Evolutionary conservation across 192 early-diverging fungal species (phyloP), one percentile per base, ranked within the genome.

Genomic region (Coemansia furcata): DNA sequence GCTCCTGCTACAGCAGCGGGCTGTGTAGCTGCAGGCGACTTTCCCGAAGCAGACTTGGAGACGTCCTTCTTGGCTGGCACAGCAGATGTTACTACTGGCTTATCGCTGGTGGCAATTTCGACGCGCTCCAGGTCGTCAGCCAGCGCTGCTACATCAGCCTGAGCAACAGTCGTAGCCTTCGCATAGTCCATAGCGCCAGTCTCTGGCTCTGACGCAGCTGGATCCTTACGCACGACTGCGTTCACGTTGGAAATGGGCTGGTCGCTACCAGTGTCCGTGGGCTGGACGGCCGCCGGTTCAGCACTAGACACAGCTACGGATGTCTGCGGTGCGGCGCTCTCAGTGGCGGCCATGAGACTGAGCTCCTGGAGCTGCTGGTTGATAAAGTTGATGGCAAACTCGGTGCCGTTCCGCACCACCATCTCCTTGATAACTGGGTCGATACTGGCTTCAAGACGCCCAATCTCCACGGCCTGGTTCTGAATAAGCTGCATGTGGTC

Each of bases 401-500:
- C 71, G 2, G 76, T 30, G 9, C 80, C 80, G 19, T 59, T 66
- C 33, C 63, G 75, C 46, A 76, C 14, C 38, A 82, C 50, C 6
- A 77, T 82, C 26, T 77, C 75, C 49, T 65, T 67, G 44, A 82
- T 77, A 3, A 82, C 74, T 0, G 80, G 80, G 37, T 82, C 80
- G 9, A 74, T 52, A 30, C 67, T 67, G 50, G 68, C 55, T 44
- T 82, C 80, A 21, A 82, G 68, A 35, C 67, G 80, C 1, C 66
- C 68, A 32, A 82, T 73, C 44, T 77, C 65, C 10, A 65, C 39
- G 7, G 72, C 63, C 21, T 77, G 75, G 26, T 58, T 47, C 50
- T 82, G 71, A 6, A 60, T 38, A 1, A 64, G 42, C 72, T 77
- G 80, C 19, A 68, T 37, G 33, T 63, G 69, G 32, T 77, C 74